Evolutionary conservation across 2,329 filamentous ascomycete genomes (phyloP).

Genomic region (Clonostachys solani): DNA sequence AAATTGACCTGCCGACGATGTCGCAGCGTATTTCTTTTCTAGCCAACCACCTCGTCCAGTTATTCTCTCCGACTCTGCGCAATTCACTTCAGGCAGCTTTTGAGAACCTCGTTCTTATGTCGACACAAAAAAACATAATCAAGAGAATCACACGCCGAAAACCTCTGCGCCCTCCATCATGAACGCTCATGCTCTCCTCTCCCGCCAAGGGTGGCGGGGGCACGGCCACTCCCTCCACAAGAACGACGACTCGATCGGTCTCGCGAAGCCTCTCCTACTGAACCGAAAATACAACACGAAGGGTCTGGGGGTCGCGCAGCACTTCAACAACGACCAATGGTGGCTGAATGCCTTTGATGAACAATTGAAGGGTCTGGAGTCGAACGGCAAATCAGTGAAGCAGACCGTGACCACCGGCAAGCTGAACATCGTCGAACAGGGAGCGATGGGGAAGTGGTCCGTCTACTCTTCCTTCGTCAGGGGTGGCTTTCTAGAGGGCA

Average conservation of each 20-base stretch:
- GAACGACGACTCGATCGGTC: conserved; percentile 66
- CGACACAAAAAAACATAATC: too few species aligned
- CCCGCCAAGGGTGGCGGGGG: conserved; percentile 85
- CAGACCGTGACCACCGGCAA: conserved; percentile 51
- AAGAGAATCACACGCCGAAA: background rate
- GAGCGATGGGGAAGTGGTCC: conserved; percentile 51
- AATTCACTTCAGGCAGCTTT: too few species aligned
- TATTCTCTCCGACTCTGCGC: too few species aligned
- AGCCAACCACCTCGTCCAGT: too few species aligned
- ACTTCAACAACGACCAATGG: conserved; percentile 78
- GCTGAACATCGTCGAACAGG: conserved; percentile 51
- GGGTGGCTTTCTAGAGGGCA: conserved; percentile 74
- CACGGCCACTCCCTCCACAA: conserved; percentile 83
- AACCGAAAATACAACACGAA: conserved; percentile 77
- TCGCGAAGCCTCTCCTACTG: conserved; percentile 78
- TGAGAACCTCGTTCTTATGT: too few species aligned
- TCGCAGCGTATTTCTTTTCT: too few species aligned
- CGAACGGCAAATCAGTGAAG: conserved; percentile 45
- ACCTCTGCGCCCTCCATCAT: conserved; percentile 38
- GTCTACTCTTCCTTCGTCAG: conserved; percentile 83
- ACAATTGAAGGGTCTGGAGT: conserved; percentile 75
- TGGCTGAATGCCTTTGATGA: conserved; percentile 95
- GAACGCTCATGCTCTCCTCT: conserved; percentile 81
- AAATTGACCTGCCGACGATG: too few species aligned
- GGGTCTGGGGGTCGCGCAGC: conserved; percentile 74